Base-by-base conservation (phyloP, 768 basidiomycete species). In the Coprinopsis marcescibilis region DNA sequence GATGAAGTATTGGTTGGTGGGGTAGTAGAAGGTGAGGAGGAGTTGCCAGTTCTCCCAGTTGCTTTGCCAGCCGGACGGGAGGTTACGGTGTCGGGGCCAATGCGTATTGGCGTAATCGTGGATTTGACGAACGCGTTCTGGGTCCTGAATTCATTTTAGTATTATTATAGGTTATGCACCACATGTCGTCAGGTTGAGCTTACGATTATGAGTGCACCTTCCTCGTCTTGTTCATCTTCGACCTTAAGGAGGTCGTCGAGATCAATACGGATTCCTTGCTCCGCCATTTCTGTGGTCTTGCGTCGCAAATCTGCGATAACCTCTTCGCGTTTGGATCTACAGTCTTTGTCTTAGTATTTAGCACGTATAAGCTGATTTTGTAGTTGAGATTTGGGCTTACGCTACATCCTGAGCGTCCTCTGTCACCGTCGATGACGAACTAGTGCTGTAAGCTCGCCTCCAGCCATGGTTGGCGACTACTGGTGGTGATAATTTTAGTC, bases 11-110 rank as follows among this genome's bases (percentile, higher is more conserved):
- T 56, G 38, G 6, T 51, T 49, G 14, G 55, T 47, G 0, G 45
- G 52, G 49, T 54, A 54, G 52, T 50, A 58, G 34, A 56, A 45
- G 8, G 55, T 52, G 35, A 53, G 14, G 21, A 56, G 46, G 42
- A 44, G 40, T 15, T 44, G 32, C 55, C 55, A 56, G 33, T 48
- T 29, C 10, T 41, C 36, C 55, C 55, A 56, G 25, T 41, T 37
- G 23, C 46, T 37, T 19, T 34, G 30, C 55, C 55, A 56, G 24
- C 55, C 55, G 21, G 12, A 13, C 3, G 55, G 55, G 6, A 53
- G 27, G 13, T 33, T 51, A 6, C 32, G 36, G 26, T 21, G 36
- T 0, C 24, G 26, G 4, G 30, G 49, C 49, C 49, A 51, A 24
- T 42, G 29, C 12, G 34, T 12, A 10, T 34, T 23, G 15, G 49